Base-by-base conservation (phyloP, 495 filamentous ascomycete genomes). In the Penicillium macrosclerotiorum region DNA sequence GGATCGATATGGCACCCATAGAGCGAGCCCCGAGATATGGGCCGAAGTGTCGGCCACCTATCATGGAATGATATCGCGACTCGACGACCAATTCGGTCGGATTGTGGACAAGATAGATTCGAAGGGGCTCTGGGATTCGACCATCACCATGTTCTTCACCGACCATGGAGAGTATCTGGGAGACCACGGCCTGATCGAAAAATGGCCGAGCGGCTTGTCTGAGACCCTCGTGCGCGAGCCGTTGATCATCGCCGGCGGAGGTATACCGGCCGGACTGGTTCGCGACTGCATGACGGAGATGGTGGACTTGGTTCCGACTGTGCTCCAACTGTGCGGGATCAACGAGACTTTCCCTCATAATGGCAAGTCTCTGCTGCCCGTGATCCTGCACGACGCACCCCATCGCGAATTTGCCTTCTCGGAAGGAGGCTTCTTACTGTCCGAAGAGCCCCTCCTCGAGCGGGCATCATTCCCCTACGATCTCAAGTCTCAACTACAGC, bases 221-320 rank as follows among this genome's bases (percentile, higher is more conserved):
- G 58, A 64, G 12, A 42, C 49, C n/a, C 54, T 65, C 12, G 51
- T 58, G 6, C 42, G 42, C 2, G 62, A 65, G 29, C 57, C 57
- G 9, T 26, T 63, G 3, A 60, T 63, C n/a, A 61, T 65, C 11
- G 54, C 47, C 7, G 59, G 62, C 8, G 59, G 40, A 18, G 62
- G 57, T 9, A 42, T 65, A 3, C 62, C 54, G 3, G 31, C 53
- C 17, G 53, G 59, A 9, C 37, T 51, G 4, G 49, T 48, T 8
- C 44, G 47, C 37, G 35, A 52, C 17, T 47, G 41, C 9, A 65
- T 65, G 51, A 42, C 51, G 12, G 57, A 65, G 49, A 65, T 63
- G 57, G 57, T 65, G 2, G 54, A 63, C 24, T 41, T 65, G 5
- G 51, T 61, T 0, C 62, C 62, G 0, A 65, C 62, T 3, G 49